Conservation (phyloP, 257 asterid genomes). For the Solanum bulbocastanum region DNA sequence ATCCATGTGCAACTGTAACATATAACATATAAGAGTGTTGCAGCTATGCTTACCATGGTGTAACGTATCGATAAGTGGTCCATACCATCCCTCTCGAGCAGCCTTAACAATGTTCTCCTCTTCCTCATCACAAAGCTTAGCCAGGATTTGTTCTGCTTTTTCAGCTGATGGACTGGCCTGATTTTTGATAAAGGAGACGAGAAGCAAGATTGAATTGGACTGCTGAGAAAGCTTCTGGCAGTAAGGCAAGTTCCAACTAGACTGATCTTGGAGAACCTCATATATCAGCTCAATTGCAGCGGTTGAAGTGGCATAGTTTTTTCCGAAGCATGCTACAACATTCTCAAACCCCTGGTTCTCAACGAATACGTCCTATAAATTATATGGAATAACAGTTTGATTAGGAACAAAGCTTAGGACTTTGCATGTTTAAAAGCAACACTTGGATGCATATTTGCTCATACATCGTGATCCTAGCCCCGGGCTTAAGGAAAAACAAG, state of each 20-base stretch:
- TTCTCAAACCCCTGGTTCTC: slow-evolving; percentile 42
- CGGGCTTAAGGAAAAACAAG: not conserved
- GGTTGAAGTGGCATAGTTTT: slow-evolving; percentile 14
- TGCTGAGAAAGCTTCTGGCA: slow-evolving; percentile 32
- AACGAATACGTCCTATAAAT: slow-evolving; percentile 26
- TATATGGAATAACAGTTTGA: not conserved
- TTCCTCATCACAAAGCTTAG: slow-evolving; percentile 41
- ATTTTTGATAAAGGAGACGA: slow-evolving; percentile 24
- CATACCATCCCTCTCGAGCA: slow-evolving; percentile 47
- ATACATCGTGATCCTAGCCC: not conserved
- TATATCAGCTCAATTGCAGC: slow-evolving; percentile 39
- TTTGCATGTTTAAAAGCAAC: not conserved
- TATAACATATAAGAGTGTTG: not conserved
- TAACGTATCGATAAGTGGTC: slow-evolving; percentile 30
- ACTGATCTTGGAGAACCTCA: slow-evolving; percentile 37
- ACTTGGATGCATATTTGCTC: not conserved
- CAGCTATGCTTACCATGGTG: slow-evolving; percentile 28
- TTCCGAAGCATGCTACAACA: slow-evolving; percentile 18
- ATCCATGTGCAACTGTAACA: not conserved
- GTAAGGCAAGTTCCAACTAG: slow-evolving; percentile 36
- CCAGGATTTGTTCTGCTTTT: slow-evolving; percentile 28
- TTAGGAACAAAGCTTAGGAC: not conserved
- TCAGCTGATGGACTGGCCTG: slow-evolving; percentile 3
- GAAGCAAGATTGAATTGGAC: slow-evolving; percentile 16
- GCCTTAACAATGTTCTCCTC: slow-evolving; percentile 33